Conservation (phyloP, 116 monocot genomes). For the Papilionanthe hybrid region DNA sequence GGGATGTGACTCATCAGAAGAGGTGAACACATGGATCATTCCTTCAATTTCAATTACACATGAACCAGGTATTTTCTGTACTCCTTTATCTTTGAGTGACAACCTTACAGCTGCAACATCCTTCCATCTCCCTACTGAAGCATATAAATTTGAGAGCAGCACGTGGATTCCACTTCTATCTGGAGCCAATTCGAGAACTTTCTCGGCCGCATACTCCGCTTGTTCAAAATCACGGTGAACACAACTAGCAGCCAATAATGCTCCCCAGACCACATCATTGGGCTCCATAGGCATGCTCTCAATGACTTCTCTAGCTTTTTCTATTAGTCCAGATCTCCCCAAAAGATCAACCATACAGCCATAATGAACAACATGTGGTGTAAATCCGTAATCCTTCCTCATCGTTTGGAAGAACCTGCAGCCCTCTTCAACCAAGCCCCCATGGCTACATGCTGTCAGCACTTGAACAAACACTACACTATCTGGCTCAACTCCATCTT, state of each 20-base stretch:
- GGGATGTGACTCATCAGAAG: conserved; percentile 25
- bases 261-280: conserved; percentile 35
- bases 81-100: conserved; percentile 23
- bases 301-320: conserved; percentile 20
- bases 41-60: conserved; percentile 30
- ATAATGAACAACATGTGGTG: conserved; percentile 28
- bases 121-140: conserved; percentile 36
- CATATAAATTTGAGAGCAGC: conserved; percentile 43
- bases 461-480: conserved; percentile 22
- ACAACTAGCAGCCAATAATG: conserved; percentile 22
- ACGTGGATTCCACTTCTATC: conserved; percentile 21
- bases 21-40: conserved; percentile 35
- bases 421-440: conserved; percentile 37
- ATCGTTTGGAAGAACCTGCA: conserved; percentile 25
- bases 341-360: conserved; percentile 49
- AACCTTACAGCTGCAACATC: conserved; percentile 26
- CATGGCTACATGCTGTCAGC: conserved; percentile 43
- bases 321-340: conserved; percentile 29
- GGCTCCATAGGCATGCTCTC: conserved; percentile 30
- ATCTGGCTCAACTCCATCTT: conserved; percentile 26
- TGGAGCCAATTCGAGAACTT: conserved; percentile 20
- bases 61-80: conserved; percentile 26
- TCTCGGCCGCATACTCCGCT: conserved; percentile 29
- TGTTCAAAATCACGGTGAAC: conserved; percentile 19
- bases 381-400: conserved; percentile 15